Evolutionary conservation across 805 yeast species (phyloP).

Genomic region (Teunomyces lycoperdinae): DNA sequence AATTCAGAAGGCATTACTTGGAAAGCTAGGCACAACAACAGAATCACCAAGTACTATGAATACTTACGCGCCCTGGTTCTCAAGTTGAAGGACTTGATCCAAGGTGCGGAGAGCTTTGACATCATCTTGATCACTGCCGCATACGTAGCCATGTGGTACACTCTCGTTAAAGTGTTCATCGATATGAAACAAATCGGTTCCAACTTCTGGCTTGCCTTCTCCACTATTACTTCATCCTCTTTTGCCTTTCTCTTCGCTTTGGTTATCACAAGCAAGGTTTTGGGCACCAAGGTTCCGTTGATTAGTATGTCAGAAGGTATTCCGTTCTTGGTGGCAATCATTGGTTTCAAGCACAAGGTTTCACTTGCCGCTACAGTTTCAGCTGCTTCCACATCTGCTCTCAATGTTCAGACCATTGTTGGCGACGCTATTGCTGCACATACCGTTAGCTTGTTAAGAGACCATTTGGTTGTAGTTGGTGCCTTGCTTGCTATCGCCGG

Average conservation of each 20-base stretch:
- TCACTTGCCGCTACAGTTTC: conserved; percentile 61
- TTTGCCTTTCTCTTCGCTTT: conserved; percentile 81
- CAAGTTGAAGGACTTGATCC: conserved; percentile 46
- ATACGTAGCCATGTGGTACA: conserved; percentile 83
- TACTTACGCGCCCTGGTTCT: conserved; percentile 40
- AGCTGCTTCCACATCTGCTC: conserved; percentile 26
- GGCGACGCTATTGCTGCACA: conserved; percentile 40
- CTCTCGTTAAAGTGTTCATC: conserved; percentile 67
- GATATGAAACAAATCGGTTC: conserved; percentile 81
- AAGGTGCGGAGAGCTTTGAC: conserved; percentile 83
- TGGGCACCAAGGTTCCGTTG: conserved; percentile 63
- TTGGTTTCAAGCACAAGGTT: conserved; percentile 88
- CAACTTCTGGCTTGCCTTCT: conserved; percentile 79
- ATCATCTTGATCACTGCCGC: conserved; percentile 76
- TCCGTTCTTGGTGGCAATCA: conserved; percentile 87
- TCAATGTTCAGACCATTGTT: conserved; percentile 43
- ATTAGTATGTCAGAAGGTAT: conserved; percentile 82
- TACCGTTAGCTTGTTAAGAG: conserved; percentile 61
- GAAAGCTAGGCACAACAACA: conserved; percentile 58
- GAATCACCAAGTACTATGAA: conserved; percentile 55
- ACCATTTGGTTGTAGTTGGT: conserved; percentile 67
- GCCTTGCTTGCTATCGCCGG: conserved; percentile 68
- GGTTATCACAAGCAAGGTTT: conserved; percentile 53
- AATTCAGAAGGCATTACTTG: conserved; percentile 50
- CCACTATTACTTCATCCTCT: conserved; percentile 73